phyloP scores from a whole-genome alignment of 345 rosid species.

The Nephelium lappaceum region DNA sequence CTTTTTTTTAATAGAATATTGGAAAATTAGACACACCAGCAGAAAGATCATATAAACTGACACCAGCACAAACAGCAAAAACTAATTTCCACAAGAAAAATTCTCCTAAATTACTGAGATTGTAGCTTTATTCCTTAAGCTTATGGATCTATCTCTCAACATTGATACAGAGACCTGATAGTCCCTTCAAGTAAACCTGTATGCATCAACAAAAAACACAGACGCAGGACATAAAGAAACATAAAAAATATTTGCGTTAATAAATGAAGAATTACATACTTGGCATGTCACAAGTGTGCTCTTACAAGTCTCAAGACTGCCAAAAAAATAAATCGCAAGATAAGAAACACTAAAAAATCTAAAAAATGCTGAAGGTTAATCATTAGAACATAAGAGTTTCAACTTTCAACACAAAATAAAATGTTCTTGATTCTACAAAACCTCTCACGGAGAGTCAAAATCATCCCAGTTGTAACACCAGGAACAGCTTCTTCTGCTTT shows the following conservation, averaged over 20 bases:
- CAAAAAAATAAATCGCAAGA: slow-evolving; percentile 27
- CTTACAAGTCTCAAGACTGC: slow-evolving; percentile 84
- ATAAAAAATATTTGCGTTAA: not conserved
- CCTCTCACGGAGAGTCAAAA: slow-evolving; percentile 91
- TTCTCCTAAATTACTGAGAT: slow-evolving; percentile 3
- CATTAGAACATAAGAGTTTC: not conserved
- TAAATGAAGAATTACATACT: slow-evolving; percentile 44
- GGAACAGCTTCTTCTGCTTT: slow-evolving; percentile 83
- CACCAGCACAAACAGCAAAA: not conserved
- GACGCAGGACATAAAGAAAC: not conserved
- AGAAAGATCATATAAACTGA: not conserved
- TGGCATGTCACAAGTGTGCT: slow-evolving; percentile 73
- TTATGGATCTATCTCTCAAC: not conserved
- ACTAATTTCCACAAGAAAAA: not conserved
- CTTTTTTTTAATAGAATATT: not conserved
- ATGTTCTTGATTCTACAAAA: slow-evolving; percentile 21
- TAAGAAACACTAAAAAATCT: slow-evolving; percentile 7
- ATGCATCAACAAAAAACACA: not conserved
- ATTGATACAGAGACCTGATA: not conserved
- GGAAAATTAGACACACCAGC: not conserved
- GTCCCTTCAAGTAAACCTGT: not conserved
- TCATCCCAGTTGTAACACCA: slow-evolving; percentile 80
- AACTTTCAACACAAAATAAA: not conserved
- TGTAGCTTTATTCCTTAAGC: not conserved
- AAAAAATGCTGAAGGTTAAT: not conserved